Base-by-base conservation (phyloP, 176 grass and related monocot species). In the Phyllostachys edulis region DNA sequence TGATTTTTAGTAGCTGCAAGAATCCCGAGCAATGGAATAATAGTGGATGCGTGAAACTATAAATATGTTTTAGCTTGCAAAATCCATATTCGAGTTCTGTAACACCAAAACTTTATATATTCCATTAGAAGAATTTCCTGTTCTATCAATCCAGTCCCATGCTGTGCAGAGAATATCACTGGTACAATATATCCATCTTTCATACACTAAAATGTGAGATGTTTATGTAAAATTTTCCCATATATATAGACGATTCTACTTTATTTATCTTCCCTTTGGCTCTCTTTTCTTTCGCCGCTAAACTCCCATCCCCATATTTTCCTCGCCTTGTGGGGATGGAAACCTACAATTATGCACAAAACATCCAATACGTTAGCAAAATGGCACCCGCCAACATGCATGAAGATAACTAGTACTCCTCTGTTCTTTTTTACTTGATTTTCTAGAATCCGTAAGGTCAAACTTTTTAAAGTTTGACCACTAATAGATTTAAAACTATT, bases 11-110 rank as follows among this genome's bases (percentile, higher is more conserved):
- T 60, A 81, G 54, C 44, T 45, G 45, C 4, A 44, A 1, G 32
- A 83, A 32, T 2, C 13, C 76, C 29, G 27, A 73, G 23, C 57
- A 80, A 41, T 34, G 16, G 17, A 83, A 83, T 69, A 77, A 83
- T 44, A 42, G n/a, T n/a, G 52, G 13, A 38, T 41, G 60, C 29
- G 41, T 1, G 51, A 40, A 51, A 21, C 0, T 34, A 73, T 1
- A 9, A 73, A 16, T 5, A 36, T 44, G n/a, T 42, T 52, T 23
- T 54, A 59, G 21, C 61, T 59, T 46, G 49, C 5, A 23, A 60
- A 59, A 47, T 59, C 20, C 20, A 17, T 50, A 67, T 17, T 9
- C 42, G 21, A 57, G 20, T 52, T n/a, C 45, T 81, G 47, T 81
- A 81, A 62, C 18, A 78, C 36, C 17, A 69, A 29, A 54, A 27